Conservation (phyloP, 495 filamentous ascomycete genomes). For the Penicillium goetzii region DNA sequence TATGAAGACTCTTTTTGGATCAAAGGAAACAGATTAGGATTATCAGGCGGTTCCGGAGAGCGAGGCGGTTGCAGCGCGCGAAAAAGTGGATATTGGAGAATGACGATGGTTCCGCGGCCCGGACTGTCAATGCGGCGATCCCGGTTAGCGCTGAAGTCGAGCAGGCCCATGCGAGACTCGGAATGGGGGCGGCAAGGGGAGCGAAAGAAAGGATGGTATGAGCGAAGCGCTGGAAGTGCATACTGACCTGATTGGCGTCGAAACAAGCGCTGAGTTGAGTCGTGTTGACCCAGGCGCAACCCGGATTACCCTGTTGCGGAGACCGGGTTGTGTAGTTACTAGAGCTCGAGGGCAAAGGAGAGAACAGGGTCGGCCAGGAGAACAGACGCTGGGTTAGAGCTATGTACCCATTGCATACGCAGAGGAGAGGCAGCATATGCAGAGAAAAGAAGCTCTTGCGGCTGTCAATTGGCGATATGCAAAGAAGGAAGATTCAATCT, state of each 20-base stretch:
- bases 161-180: conserved; percentile 9
- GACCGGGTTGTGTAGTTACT: conserved; percentile 13
- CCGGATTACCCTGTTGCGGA: conserved; percentile 16
- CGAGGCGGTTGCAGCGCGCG: conserved; percentile 11
- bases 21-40: conserved; percentile 20
- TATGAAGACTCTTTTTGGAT: conserved; percentile 5
- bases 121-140: conserved; percentile 25
- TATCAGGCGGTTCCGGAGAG: conserved; percentile 13
- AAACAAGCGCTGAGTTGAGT: conserved; percentile 8
- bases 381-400: conserved; percentile 19
- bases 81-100: conserved; percentile 31
- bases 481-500: conserved; percentile 15
- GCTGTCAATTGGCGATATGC: conserved; percentile 21
- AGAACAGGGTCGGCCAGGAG: conserved; percentile 21
- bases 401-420: conserved; percentile 24
- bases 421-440: conserved; percentile 10
- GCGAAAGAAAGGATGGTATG: neutral
- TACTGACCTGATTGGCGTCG: conserved; percentile 14
- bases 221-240: neutral
- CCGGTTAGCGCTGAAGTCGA: conserved; percentile 23
- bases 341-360: conserved; percentile 17
- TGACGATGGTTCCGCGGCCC: conserved; percentile 29
- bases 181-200: neutral
- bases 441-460: conserved; percentile 3
- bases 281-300: conserved; percentile 20